phyloP scores from a whole-genome alignment of 1,284 basidiomycete species.

The Puccinia brachypodii region DNA sequence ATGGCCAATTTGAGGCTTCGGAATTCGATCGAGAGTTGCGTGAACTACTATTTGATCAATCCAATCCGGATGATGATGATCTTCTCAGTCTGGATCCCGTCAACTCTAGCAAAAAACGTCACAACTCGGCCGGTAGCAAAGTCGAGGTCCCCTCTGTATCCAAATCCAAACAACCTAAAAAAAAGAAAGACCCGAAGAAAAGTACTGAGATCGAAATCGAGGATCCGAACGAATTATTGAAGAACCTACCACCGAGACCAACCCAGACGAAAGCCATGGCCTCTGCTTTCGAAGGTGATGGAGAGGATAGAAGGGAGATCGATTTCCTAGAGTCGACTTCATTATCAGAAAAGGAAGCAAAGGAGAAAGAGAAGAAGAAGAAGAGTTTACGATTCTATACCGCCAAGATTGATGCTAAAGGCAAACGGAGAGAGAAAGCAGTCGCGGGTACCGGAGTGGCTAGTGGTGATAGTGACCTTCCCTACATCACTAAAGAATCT shows the following conservation, averaged over 20 bases:
- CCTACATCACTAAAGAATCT: constrained; percentile 64
- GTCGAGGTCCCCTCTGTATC: background rate
- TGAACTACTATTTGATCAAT: constrained; percentile 31
- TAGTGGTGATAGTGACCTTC: constrained; percentile 81
- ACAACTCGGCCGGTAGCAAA: background rate
- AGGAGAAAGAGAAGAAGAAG: constrained; percentile 76
- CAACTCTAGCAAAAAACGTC: background rate
- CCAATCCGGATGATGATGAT: background rate
- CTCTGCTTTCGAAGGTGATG: background rate
- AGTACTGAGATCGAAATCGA: constrained; percentile 24
- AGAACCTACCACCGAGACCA: constrained; percentile 18
- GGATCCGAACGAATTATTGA: constrained; percentile 35
- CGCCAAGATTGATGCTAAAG: constrained; percentile 72
- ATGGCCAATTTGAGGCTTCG: background rate
- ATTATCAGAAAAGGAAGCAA: constrained; percentile 70
- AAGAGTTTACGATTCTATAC: constrained; percentile 83
- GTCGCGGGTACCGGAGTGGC: constrained; percentile 59
- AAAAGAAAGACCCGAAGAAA: constrained; percentile 19
- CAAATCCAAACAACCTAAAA: background rate
- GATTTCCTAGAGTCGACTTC: constrained; percentile 72
- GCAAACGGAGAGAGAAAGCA: constrained; percentile 61
- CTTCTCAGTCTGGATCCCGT: background rate
- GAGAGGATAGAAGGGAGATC: constrained; percentile 58
- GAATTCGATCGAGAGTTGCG: constrained; percentile 37
- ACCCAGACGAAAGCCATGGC: background rate